phyloP scores from a whole-genome alignment of 805 yeast species.

The Candida railenensis region DNA sequence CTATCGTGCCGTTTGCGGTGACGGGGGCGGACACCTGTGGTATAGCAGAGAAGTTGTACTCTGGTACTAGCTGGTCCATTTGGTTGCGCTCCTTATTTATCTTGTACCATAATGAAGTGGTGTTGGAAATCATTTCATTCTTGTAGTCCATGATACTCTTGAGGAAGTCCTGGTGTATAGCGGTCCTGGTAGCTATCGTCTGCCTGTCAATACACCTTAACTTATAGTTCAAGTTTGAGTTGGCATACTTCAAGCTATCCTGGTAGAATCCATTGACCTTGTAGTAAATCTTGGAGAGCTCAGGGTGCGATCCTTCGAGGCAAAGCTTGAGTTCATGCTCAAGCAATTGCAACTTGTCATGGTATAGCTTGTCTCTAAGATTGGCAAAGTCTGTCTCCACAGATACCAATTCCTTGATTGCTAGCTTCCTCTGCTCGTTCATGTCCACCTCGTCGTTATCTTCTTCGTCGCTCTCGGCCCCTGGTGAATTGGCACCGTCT shows the following conservation, averaged over 20 bases:
- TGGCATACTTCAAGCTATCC: conserved; percentile 53
- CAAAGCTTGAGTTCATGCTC: conserved; percentile 87
- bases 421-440: conserved; percentile 53
- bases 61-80: conserved; percentile 64
- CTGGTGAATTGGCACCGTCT: conserved; percentile 5
- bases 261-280: conserved; percentile 74
- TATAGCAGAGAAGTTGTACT: conserved; percentile 47
- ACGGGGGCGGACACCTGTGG: conserved; percentile 24
- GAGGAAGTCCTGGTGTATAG: conserved; percentile 79
- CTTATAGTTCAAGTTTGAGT: conserved; percentile 52
- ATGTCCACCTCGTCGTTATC: conserved; percentile 18
- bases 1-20: not conserved
- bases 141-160: conserved; percentile 69
- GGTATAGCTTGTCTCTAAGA: conserved; percentile 79
- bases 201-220: conserved; percentile 76
- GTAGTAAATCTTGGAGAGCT: conserved; percentile 67
- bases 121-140: conserved; percentile 59
- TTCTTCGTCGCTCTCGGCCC: conserved; percentile 13
- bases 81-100: conserved; percentile 85
- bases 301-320: conserved; percentile 88
- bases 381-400: conserved; percentile 87
- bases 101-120: conserved; percentile 88
- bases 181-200: conserved; percentile 74
- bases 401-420: conserved; percentile 68
- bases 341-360: conserved; percentile 73